A percentile compares a stretch with the other conserved stretches of the same genome.
phyloP scores from a whole-genome alignment of 305 asterid genomes.

The Fraxinus sp. region DNA sequence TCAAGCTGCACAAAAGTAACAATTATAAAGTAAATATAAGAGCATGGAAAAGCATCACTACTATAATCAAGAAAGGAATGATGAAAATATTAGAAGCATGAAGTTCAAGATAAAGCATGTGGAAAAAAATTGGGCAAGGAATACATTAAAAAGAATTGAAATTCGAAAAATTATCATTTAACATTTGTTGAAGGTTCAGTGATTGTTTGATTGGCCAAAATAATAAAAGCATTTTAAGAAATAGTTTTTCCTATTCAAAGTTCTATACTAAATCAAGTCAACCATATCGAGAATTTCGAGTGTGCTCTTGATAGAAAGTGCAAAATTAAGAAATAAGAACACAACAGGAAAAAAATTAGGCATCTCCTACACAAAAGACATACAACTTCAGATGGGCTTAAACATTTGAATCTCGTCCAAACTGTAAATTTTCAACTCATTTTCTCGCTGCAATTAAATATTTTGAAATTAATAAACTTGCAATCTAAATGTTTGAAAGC shows the following conservation, averaged over 20 bases:
- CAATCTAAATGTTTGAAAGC: background rate
- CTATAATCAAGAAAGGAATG: constrained; percentile 16
- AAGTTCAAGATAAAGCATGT: constrained; percentile 4
- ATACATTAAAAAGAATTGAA: background rate
- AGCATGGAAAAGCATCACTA: constrained; percentile 12
- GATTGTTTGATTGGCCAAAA: background rate
- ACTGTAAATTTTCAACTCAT: background rate
- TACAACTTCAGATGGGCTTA: background rate
- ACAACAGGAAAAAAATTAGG: background rate
- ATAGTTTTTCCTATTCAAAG: background rate
- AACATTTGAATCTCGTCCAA: background rate
- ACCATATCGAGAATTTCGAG: background rate
- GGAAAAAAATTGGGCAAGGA: background rate
- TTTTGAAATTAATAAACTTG: constrained; percentile 3
- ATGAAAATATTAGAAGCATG: constrained; percentile 10
- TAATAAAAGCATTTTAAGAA: background rate
- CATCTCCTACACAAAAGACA: background rate
- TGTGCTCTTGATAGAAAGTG: background rate
- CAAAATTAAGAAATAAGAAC: background rate
- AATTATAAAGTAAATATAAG: background rate
- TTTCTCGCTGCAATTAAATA: background rate
- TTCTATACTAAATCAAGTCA: background rate
- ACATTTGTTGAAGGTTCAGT: background rate
- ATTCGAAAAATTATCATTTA: background rate
- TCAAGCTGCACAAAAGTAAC: constrained; percentile 58